Evolutionary conservation across 352 stramenopile genomes (phyloP), one percentile per base, ranked within the genome.

Genomic region (Pythium guiyangense): DNA sequence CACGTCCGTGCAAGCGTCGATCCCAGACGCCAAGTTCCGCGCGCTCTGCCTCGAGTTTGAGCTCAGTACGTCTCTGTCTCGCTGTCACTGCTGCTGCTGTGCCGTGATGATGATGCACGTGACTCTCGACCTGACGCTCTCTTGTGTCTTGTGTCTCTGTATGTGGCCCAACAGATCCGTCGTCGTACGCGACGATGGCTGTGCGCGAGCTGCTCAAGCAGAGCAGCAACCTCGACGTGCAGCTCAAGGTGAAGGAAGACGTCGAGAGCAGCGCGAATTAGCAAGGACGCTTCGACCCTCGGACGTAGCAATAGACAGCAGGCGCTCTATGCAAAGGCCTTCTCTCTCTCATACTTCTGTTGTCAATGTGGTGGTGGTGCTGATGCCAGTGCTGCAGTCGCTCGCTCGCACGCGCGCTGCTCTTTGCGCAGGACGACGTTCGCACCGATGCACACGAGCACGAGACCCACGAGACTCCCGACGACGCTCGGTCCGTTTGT

Each of bases 201-300:
- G 73, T 99, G 48, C 83, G 96, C 53, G 96, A 99, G 64, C 66
- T 99, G n/a, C 95, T 97, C 60, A 98, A 98, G 70, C 84, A 88
- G 64, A 97, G 67, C 69, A 98, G 68, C 75, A 97, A 73, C 54
- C 64, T 81, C 25, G 70, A 88, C 52, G 79, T 88, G 34, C 60
- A 66, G 34, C 46, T 18, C 45, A 65, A 65, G 40, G 46, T 55
- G 25, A 65, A 60, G 46, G 47, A 60, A 9, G 52, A 60, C 11
- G 42, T 52, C 31, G 57, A 63, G 56, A 54, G 39, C 56, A 55
- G 31, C 5, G 25, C 11, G 31, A 29, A n/a, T 3, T 17, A 25
- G 31, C 31, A 12, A 37, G 31, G 31, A 37, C 31, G 31, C 5
- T 37, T 10, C 10, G 31, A 37, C 31, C 22, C 22, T 20, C 2